Evolutionary conservation across 306 rosid species (phyloP), one percentile per base, ranked within the genome.

Genomic region (Hippophae tibetana): DNA sequence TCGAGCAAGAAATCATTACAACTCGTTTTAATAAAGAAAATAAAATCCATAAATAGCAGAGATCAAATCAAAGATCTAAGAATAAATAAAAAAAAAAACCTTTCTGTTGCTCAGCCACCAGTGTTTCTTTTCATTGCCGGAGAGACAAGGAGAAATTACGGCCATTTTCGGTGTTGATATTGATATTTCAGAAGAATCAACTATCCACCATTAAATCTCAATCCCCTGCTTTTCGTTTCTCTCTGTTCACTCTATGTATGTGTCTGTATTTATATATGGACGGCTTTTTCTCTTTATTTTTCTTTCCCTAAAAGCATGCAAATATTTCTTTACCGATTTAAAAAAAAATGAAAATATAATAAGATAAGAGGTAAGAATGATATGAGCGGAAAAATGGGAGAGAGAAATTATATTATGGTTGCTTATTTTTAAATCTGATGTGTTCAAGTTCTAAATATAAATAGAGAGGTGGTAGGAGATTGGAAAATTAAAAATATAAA

Each of bases 51-150:
- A 18, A 23, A 0, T 13, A 13, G 7, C 38, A 27, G 3, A 50
- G 7, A 42, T n/a, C 8, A 31, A 31, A 12, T 9, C 0, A 5
- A 47, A 40, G 54, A 23, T 10, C 14, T 54, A 1, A 7, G n/a
- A 3, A n/a, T n/a, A 14, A 7, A 43, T 43, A 14, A 47, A 0
- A 13, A 55, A 42, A 25, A 13, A 64, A 64, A 93, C 99, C 95
- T 77, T 88, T 58, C 94, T 69, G 67, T 83, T 93, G 65, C 82
- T 80, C 10, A 86, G 88, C 99, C 99, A 93, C 99, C 99, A 93
- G 82, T 80, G 94, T 56, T 84, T 92, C 80, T 83, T 92, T 62
- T 88, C 93, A 53, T 76, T 56, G 11, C 79, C 45, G 8, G 73
- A 51, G 7, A 58, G 74, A 49, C 68, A 72, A 54, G 72, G 89